phyloP scores from a whole-genome alignment of 2,329 filamentous ascomycete species.

The Orbilia javanica region DNA sequence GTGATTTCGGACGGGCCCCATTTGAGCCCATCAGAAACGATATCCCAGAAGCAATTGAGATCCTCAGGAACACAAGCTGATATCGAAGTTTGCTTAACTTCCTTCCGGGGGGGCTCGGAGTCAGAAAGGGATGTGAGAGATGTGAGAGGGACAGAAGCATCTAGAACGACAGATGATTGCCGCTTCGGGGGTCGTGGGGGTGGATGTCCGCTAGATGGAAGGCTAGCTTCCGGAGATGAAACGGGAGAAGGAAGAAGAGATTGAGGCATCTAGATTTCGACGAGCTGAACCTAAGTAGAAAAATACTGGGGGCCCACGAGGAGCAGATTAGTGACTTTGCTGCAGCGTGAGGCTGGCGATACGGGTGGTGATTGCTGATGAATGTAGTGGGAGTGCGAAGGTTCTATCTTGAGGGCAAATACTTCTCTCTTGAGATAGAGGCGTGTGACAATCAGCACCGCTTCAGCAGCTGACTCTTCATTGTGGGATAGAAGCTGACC shows the following conservation, averaged over 20 bases:
- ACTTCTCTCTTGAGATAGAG: background rate
- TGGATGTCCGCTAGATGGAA: background rate
- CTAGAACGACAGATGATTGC: background rate
- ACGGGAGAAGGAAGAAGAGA: background rate
- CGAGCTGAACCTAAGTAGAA: background rate
- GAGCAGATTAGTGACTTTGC: background rate
- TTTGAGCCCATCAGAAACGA: background rate
- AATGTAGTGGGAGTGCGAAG: background rate
- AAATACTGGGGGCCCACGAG: background rate
- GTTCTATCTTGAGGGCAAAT: background rate
- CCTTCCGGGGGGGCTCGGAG: background rate
- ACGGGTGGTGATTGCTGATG: background rate
- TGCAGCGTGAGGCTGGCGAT: background rate
- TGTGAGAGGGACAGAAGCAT: background rate
- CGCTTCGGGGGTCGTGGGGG: slow-evolving; percentile 10
- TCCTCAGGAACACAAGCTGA: background rate
- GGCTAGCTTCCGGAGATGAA: background rate
- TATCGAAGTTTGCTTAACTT: background rate
- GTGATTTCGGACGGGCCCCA: background rate
- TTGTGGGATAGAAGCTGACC: background rate
- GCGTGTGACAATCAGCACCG: background rate
- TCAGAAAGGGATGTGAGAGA: slow-evolving; percentile 14
- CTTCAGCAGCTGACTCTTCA: background rate
- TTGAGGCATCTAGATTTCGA: background rate
- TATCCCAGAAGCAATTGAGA: slow-evolving; percentile 12